Percentiles rank a stretch among this genome's conserved stretches.
Conservation (phyloP, 1,284 basidiomycete genomes). For the Cryptococcus wingfieldii region DNA sequence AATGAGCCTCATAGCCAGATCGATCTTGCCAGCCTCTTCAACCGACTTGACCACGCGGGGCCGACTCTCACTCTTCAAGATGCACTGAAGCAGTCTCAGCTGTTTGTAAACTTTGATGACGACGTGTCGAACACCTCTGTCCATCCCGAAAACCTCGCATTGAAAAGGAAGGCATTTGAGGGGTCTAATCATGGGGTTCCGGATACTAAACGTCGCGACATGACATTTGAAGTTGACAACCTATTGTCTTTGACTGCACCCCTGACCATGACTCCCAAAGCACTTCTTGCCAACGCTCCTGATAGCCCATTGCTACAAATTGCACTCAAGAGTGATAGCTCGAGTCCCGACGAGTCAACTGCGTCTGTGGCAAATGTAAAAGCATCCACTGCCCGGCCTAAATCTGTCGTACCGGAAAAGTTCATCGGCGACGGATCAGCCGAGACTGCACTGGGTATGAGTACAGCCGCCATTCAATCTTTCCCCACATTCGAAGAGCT, state of each 20-base stretch:
- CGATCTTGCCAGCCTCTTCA: neutral
- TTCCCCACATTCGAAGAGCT: slow-evolving; percentile 26
- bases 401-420: slow-evolving; percentile 33
- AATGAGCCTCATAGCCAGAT: neutral
- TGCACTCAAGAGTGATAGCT: neutral
- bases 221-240: neutral
- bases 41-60: neutral
- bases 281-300: no score
- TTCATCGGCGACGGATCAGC: slow-evolving; percentile 32
- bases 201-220: neutral
- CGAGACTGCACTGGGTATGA: slow-evolving; percentile 26
- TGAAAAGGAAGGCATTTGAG: neutral
- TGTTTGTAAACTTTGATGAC: neutral
- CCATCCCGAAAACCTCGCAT: neutral
- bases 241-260: no score
- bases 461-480: slow-evolving; percentile 19
- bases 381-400: slow-evolving; percentile 27
- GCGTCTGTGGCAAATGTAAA: neutral
- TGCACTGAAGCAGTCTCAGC: neutral
- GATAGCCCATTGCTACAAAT: neutral
- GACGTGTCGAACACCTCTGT: neutral
- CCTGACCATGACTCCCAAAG: no score
- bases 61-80: neutral
- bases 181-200: neutral
- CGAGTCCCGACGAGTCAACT: neutral